phyloP scores from a whole-genome alignment of 2,329 filamentous ascomycete species.

The Alternaria conjuncta region DNA sequence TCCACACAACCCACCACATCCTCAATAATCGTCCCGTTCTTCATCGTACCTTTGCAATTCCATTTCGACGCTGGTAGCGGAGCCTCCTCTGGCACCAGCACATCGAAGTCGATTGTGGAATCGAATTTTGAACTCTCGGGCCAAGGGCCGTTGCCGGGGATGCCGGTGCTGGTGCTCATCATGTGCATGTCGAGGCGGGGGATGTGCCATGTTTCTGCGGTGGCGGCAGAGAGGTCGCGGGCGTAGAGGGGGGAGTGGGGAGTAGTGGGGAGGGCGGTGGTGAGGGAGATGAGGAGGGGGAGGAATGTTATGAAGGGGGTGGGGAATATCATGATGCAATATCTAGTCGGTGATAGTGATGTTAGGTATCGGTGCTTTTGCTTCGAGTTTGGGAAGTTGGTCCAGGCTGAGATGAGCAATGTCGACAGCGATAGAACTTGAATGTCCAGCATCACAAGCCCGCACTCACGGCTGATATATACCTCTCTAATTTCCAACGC shows the following conservation, averaged over 20 bases:
- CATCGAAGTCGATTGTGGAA: constrained; percentile 31
- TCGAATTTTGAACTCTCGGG: constrained; percentile 24
- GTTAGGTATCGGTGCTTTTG: not conserved
- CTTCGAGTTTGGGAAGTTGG: not conserved
- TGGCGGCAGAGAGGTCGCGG: not conserved
- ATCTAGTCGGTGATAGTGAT: not conserved
- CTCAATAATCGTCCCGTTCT: constrained; percentile 19
- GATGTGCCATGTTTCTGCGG: constrained; percentile 26
- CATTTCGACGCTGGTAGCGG: not conserved
- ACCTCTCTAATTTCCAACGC: not conserved
- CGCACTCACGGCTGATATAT: not conserved
- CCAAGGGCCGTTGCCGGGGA: constrained; percentile 29
- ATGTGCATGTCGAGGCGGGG: constrained; percentile 34
- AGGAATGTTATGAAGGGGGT: not conserved
- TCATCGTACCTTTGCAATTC: constrained; percentile 18
- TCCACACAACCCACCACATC: not conserved
- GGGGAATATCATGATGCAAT: not conserved
- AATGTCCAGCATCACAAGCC: not conserved
- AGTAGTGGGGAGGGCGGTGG: not conserved
- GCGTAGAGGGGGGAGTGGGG: not conserved
- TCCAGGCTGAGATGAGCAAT: not conserved
- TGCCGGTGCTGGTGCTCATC: constrained; percentile 31
- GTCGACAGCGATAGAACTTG: not conserved
- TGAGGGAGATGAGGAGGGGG: not conserved
- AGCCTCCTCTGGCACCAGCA: constrained; percentile 16